Base-by-base conservation (phyloP, 2,329 filamentous ascomycete species). In the Monilinia aucupariae region DNA sequence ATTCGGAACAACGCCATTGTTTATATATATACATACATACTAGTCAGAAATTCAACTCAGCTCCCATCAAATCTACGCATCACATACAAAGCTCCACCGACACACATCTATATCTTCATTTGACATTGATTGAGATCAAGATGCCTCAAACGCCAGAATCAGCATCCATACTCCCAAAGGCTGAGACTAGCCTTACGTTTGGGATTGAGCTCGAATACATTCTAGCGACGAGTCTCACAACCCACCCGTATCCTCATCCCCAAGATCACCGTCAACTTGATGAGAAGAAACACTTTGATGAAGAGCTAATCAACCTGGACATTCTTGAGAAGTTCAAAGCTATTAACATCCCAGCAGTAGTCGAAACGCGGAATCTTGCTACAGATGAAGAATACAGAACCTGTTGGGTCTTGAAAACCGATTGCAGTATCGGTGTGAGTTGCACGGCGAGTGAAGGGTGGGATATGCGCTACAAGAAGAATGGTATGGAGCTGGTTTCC, bases 191-290 rank as follows among this genome's bases (percentile, higher is more conserved):
- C 8, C 34, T 51, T 25, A 60, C 58, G 43, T 51, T 60, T 15
- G 58, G 58, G 4, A 12, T 60, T 10, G 56, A 59, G 9, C n/a
- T 59, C 8, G 58, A 60, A 51, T 50, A 27, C 5, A 15, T 51
- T 7, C 30, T 51, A 2, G 58, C 30, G 10, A 37, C 32, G 15
- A 8, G 22, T 8, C 6, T 27, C 32, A 15, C 20, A n/a, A 15
- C n/a, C 20, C 20, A 32, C 22, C n/a, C 32, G 22, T 22, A 60
- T 32, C 47, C 34, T 8, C 45, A 60, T 32, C 47, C 58, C 9
- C 15, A 3, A n/a, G 47, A 60, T 25, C 47, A 47, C 22, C 45
- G 58, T 6, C 15, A 30, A 15, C 4, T 60, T 32, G n/a, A 41
- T 3, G 9, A 22, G 4, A 13, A 22, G 0, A 22, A 15, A 7